Conservation (phyloP, 345 rosid species). For the Salix arbutifolia region DNA sequence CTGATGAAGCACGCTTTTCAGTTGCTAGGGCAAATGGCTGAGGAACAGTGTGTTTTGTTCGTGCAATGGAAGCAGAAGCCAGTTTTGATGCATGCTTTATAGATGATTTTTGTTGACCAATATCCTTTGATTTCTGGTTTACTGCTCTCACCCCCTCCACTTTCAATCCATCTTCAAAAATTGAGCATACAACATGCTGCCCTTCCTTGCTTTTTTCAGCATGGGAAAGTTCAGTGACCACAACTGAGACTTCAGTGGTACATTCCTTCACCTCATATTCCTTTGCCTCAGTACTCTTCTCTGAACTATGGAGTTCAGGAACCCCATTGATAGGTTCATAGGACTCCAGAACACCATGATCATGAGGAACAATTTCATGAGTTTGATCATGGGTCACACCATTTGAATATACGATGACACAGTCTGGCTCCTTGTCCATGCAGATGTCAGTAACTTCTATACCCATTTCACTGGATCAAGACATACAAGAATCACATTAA, state of each 20-base stretch:
- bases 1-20: conserved; percentile 77
- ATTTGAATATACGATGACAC: conserved; percentile 44
- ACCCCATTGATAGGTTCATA: conserved; percentile 40
- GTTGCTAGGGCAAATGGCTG: conserved; percentile 86
- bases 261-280: conserved; percentile 85
- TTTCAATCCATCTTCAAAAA: conserved; percentile 21
- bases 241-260: conserved; percentile 49
- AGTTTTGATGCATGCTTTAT: conserved; percentile 44
- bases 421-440: conserved; percentile 79
- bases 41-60: conserved; percentile 71
- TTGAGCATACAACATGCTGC: conserved; percentile 21
- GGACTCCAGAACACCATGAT: conserved; percentile 35
- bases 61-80: conserved; percentile 34
- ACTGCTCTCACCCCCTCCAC: conserved; percentile 28
- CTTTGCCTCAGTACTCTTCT: conserved; percentile 58
- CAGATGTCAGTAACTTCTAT: conserved; percentile 57
- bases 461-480: conserved; percentile 42
- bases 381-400: conserved; percentile 41
- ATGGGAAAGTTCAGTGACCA: conserved; percentile 27
- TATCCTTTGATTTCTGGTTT: conserved; percentile 22
- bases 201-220: conserved; percentile 30
- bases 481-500: conserved; percentile 9
- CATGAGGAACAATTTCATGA: conserved; percentile 41
- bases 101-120: conserved; percentile 27
- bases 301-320: conserved; percentile 40